A percentile compares a stretch with the other conserved stretches of the same genome.
Conservation (phyloP, 495 filamentous ascomycete species). For the Friedmanniomyces endolithicus region DNA sequence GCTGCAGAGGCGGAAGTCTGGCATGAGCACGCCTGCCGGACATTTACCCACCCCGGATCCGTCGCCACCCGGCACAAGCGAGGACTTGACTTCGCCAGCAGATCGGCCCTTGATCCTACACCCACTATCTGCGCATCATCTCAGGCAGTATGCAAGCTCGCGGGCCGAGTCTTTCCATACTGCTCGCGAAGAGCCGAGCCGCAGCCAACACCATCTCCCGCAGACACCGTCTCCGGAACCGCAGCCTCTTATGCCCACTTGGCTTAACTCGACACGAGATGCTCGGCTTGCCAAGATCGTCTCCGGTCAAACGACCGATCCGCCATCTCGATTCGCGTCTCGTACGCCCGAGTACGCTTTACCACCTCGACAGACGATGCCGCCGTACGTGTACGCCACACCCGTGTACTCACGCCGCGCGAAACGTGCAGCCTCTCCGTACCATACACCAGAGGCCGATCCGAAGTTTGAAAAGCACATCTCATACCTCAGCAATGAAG, state of each 20-base stretch:
- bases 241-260: not conserved
- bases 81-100: conserved; percentile 13
- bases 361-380: not conserved
- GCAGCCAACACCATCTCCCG: conserved; percentile 14
- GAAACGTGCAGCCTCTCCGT: not conserved
- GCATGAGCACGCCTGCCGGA: conserved; percentile 23
- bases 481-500: conserved; percentile 15
- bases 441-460: not conserved
- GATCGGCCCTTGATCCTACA: not conserved
- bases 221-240: conserved; percentile 3
- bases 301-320: not conserved
- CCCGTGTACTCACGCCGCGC: not conserved
- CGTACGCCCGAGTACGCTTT: not conserved
- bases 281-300: not conserved
- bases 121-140: not conserved
- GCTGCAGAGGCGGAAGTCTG: conserved; percentile 18
- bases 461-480: conserved; percentile 14
- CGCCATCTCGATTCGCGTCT: not conserved
- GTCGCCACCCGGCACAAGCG: conserved; percentile 26
- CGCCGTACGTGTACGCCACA: not conserved
- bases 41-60: conserved; percentile 28
- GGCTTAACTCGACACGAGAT: too few relatives aligned
- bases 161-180: conserved; percentile 31
- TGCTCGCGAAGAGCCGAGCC: conserved; percentile 25
- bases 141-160: conserved; percentile 19